Percentiles rank a stretch among this genome's conserved stretches.
phyloP scores from a whole-genome alignment of 1,139 yeast genomes.

The Debaryomycetaceae sp. region DNA sequence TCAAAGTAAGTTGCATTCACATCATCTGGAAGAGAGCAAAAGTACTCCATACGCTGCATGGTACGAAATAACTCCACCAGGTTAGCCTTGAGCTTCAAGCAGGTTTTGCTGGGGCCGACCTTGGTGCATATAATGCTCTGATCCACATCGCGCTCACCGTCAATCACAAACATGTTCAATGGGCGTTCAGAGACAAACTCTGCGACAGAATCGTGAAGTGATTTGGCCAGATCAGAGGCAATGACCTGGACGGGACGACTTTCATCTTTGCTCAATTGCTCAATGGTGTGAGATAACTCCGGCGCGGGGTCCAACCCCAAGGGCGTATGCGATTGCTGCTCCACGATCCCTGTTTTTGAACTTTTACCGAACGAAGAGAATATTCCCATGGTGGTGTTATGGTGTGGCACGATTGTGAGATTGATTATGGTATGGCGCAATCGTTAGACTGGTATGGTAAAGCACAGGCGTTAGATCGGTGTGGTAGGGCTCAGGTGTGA shows the following conservation, averaged over 20 bases:
- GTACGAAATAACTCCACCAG: conserved; percentile 32
- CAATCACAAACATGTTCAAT: conserved; percentile 28
- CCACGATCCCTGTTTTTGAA: conserved; percentile 8
- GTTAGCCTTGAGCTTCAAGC: conserved; percentile 28
- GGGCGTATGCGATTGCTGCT: conserved; percentile 27
- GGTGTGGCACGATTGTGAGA: neutral
- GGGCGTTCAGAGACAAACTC: conserved; percentile 17
- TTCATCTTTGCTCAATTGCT: conserved; percentile 18
- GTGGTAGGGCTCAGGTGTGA: too few species aligned
- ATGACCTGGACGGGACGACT: conserved; percentile 6
- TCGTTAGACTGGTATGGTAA: too few species aligned
- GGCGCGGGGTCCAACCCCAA: conserved; percentile 1
- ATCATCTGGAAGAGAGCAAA: conserved; percentile 37
- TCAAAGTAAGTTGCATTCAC: conserved; percentile 38
- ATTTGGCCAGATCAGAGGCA: conserved; percentile 4
- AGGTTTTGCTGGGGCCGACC: conserved; percentile 33
- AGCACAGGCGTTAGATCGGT: too few species aligned
- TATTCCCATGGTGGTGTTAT: neutral
- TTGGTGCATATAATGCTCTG: conserved; percentile 36
- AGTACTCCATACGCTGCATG: conserved; percentile 35
- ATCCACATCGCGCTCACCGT: conserved; percentile 29
- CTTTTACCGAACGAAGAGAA: neutral
- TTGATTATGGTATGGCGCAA: too few species aligned
- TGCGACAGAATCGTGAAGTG: conserved; percentile 6
- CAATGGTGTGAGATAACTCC: conserved; percentile 29